A percentile compares a stretch with the other conserved stretches of the same genome.
Evolutionary conservation across 140 eudicot species (phyloP).

Genomic region (Flaveria floridana): DNA sequence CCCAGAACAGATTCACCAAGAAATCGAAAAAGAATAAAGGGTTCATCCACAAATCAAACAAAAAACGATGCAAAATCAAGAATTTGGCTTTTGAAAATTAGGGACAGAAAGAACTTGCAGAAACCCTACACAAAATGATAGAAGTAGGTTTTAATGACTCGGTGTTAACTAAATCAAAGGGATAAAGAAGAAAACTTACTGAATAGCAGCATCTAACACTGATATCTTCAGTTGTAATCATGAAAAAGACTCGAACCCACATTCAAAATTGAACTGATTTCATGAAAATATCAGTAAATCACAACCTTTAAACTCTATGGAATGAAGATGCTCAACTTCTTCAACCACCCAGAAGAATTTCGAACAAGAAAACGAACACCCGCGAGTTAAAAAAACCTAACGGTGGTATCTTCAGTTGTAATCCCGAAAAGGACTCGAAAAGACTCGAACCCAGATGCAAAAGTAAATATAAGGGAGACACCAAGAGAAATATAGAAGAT

Average conservation of each 20-base stretch:
- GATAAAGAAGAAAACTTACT: too few relatives aligned
- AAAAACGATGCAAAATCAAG: slow-evolving; percentile 21
- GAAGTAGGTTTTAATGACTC: too few relatives aligned
- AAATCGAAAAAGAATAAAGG: slow-evolving; percentile 14
- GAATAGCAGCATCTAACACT: slow-evolving; percentile 22
- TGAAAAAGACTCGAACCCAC: slow-evolving; percentile 16
- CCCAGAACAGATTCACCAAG: slow-evolving; percentile 21
- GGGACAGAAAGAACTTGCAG: slow-evolving; percentile 24
- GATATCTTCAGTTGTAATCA: slow-evolving; percentile 25
- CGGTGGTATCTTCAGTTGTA: slow-evolving; percentile 18
- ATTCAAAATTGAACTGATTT: not conserved
- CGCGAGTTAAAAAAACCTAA: slow-evolving; percentile 37
- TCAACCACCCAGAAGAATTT: not conserved
- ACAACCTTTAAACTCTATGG: too few relatives aligned
- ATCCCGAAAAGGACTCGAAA: slow-evolving; percentile 27
- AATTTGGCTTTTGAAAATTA: slow-evolving; percentile 2
- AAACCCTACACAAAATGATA: slow-evolving; percentile 24
- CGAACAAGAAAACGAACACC: slow-evolving; percentile 7
- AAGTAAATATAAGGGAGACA: too few relatives aligned
- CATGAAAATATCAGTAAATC: not conserved
- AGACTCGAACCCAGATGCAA: slow-evolving; percentile 1
- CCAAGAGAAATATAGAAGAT: too few relatives aligned
- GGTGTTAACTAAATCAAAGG: too few relatives aligned
- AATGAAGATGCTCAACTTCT: slow-evolving; percentile 27
- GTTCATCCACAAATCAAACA: slow-evolving; percentile 2